Base-by-base conservation (phyloP, 1,284 basidiomycete genomes). In the Tremellales sp. region DNA sequence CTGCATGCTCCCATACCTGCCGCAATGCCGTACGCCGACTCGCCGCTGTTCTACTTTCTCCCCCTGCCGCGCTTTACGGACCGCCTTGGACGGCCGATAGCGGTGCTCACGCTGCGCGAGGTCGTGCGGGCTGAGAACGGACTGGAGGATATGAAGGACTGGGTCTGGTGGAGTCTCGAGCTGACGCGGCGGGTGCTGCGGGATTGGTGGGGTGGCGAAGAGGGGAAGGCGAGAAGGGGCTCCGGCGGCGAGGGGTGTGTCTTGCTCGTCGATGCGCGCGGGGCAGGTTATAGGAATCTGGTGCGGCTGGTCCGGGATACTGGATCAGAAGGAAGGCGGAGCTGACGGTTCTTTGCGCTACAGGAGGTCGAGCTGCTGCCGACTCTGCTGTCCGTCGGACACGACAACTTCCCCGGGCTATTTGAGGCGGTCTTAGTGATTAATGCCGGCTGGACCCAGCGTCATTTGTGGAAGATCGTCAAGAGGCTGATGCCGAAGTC, bases 361-460 rank as follows among this genome's bases (percentile, higher is more conserved):
- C 45, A 72, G 71, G 71, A 74, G 52, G 60, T 72, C 16, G 72
- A 74, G 45, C 57, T 74, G 0, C 52, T 72, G 3, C 70, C 72
- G 2, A 68, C 64, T 8, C 45, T 74, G 6, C 44, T 70, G 7
- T 57, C 62, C 10, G 61, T 73, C 1, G 65, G 63, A 1, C 63
- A 69, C 47, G 58, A 65, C 43, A 59, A 71, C 50, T 75, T 70
- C 47, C 73, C 74, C 1, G 70, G 71, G 1, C 50, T 70, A 31
- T 63, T 73, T 37, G 63, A 68, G 24, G 54, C 56, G 3, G 70
- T 77, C 38, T 75, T 72, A 56, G 61, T 78, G 13, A 58, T 76
- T 44, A 75, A 77, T 58, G 74, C 74, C 18, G 73, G 75, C 14
- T 78, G 77, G 77, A 69, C 73, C 4, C 74, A 76, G 39, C 61